phyloP scores from a whole-genome alignment of 495 filamentous ascomycete genomes.

The Podospora pseudopauciseta region DNA sequence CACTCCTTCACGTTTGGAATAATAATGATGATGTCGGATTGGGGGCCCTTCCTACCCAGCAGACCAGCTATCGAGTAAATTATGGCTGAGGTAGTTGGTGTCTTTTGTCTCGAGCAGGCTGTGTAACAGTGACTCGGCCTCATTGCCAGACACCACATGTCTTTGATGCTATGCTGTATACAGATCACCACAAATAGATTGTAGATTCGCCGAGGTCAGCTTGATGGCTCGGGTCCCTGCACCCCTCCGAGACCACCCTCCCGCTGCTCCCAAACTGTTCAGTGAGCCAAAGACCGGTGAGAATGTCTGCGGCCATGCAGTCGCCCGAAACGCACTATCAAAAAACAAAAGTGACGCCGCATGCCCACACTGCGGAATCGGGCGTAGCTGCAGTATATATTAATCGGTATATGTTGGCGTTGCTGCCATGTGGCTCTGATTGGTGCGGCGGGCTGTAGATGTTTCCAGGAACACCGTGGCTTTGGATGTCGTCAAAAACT shows the following conservation, averaged over 20 bases:
- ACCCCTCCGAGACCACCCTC: neutral
- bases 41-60: neutral
- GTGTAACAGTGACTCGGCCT: neutral
- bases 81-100: neutral
- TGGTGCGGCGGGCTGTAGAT: neutral
- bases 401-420: neutral
- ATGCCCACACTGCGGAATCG: neutral
- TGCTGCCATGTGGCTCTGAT: neutral
- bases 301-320: neutral
- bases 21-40: neutral
- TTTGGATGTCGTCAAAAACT: neutral
- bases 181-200: neutral
- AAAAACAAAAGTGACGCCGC: neutral
- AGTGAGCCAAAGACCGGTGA: neutral
- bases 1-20: neutral
- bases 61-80: neutral
- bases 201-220: neutral
- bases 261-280: neutral
- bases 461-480: neutral
- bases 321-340: slow-evolving; percentile 5
- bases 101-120: neutral
- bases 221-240: neutral
- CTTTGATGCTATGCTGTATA: neutral
- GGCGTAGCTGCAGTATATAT: neutral
- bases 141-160: neutral